These are phyloP conservation scores for Picea sitchensis DNA, from an alignment of 75 land plant species.

Conservation along the genomic window DNA sequence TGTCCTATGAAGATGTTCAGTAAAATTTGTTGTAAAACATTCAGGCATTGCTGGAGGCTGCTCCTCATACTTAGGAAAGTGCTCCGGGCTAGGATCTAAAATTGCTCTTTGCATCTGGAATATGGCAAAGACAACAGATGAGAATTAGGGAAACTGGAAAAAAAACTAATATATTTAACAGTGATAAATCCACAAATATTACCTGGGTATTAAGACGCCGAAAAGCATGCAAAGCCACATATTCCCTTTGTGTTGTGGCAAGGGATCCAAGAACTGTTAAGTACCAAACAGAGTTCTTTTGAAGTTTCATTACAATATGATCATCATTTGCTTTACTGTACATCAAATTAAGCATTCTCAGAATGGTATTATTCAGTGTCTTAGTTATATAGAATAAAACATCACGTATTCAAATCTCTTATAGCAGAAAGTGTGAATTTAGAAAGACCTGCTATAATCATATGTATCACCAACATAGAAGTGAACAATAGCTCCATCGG, in stretches of 20 bases:
- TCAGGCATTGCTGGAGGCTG: constrained; percentile 91
- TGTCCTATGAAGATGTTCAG: constrained; percentile 67
- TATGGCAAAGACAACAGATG: neutral
- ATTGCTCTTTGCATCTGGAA: constrained; percentile 94
- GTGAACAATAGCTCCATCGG: constrained; percentile 81
- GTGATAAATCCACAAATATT: too few relatives aligned
- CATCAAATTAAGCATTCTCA: constrained; percentile 7
- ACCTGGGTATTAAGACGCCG: constrained; percentile 78
- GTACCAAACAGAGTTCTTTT: constrained; percentile 62
- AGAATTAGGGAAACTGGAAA: neutral
- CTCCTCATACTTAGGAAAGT: constrained; percentile 92
- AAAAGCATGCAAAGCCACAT: constrained; percentile 92
- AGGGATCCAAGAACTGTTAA: constrained; percentile 91
- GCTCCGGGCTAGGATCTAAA: constrained; percentile 88
- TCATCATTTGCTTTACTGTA: constrained; percentile 47
- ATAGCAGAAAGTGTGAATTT: too few relatives aligned
- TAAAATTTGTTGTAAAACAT: constrained; percentile 88
- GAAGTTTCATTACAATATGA: constrained; percentile 61
- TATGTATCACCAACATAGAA: constrained; percentile 77
- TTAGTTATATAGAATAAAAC: too few relatives aligned
- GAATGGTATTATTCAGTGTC: neutral
- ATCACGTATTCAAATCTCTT: too few relatives aligned
- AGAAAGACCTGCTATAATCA: constrained; percentile 43
- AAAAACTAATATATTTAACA: neutral
- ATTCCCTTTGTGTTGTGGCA: constrained; percentile 97